A percentile compares a stretch with the other conserved stretches of the same genome.
Conservation (phyloP, 257 asterid genomes). For the Solanum ahanhuiri region DNA sequence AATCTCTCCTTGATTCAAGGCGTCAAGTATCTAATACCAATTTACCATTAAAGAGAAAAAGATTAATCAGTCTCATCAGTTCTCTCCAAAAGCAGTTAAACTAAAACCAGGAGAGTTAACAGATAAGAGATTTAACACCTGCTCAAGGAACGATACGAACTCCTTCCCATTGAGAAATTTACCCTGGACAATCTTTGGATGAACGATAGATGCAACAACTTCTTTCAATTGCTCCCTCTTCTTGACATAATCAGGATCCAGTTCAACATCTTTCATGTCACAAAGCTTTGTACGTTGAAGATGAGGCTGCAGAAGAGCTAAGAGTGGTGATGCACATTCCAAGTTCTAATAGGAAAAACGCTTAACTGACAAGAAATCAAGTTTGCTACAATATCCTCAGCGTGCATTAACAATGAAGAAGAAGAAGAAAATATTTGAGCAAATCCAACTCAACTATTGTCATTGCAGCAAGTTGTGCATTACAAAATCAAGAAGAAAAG, state of each 20-base stretch:
- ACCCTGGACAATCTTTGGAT: slow-evolving; percentile 98
- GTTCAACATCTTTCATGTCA: slow-evolving; percentile 81
- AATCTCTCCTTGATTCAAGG: slow-evolving; percentile 97
- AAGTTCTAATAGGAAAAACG: background rate
- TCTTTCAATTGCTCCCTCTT: slow-evolving; percentile 73
- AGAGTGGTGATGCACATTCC: slow-evolving; percentile 5
- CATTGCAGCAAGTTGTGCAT: background rate
- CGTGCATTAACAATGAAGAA: background rate
- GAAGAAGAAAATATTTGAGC: background rate
- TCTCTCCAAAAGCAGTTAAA: background rate
- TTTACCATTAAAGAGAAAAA: background rate
- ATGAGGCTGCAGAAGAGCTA: slow-evolving; percentile 69
- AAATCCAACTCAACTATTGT: background rate
- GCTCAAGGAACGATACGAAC: slow-evolving; percentile 74
- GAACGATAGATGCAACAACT: slow-evolving; percentile 68
- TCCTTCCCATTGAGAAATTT: slow-evolving; percentile 86
- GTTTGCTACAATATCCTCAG: background rate
- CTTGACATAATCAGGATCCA: slow-evolving; percentile 68
- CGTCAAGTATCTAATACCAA: slow-evolving; percentile 70
- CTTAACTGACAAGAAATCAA: background rate
- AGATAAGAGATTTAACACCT: slow-evolving; percentile 43
- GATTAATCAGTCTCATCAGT: background rate
- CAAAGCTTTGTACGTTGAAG: slow-evolving; percentile 91
- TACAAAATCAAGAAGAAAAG: background rate
- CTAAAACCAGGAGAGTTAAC: background rate